Conservation (phyloP, 108 stramenopile genomes). For the Skeletonema tropicum region DNA sequence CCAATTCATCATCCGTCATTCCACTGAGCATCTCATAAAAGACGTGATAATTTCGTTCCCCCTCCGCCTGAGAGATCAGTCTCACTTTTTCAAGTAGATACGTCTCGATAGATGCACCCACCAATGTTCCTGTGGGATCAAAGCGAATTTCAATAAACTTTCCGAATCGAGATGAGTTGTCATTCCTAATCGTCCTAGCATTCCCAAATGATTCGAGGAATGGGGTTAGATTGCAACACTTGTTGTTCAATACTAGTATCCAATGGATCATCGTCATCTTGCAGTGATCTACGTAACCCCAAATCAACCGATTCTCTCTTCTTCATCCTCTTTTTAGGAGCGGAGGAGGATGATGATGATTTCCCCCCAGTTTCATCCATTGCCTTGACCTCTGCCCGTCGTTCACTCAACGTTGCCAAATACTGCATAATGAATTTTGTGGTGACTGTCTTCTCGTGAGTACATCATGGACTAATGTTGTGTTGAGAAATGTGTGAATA, state of each 20-base stretch:
- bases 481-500: too few species aligned
- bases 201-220: slow-evolving; percentile 97
- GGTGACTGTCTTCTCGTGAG: slow-evolving; percentile 97
- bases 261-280: slow-evolving; percentile 23
- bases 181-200: slow-evolving; percentile 88
- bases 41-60: slow-evolving; percentile 94
- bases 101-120: slow-evolving; percentile 87
- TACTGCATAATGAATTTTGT: slow-evolving; percentile 98
- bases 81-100: slow-evolving; percentile 96
- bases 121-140: slow-evolving; percentile 63
- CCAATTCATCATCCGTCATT: slow-evolving; percentile 52
- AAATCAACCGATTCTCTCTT: slow-evolving; percentile 8
- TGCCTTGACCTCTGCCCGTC: slow-evolving; percentile 50
- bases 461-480: too few species aligned
- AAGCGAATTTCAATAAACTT: slow-evolving; percentile 95
- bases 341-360: not conserved
- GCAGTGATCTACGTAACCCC: not conserved
- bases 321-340: slow-evolving; percentile 5
- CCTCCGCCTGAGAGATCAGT: slow-evolving; percentile 75
- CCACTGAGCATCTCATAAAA: slow-evolving; percentile 86
- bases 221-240: slow-evolving; percentile 94
- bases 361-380: not conserved
- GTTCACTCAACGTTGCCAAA: slow-evolving; percentile 80
- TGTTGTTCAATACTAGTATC: slow-evolving; percentile 74
- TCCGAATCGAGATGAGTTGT: slow-evolving; percentile 89